These are phyloP conservation scores for Talaromyces funiculosus DNA, from an alignment of 2,329 filamentous ascomycete genomes.

Conservation along the genomic window DNA sequence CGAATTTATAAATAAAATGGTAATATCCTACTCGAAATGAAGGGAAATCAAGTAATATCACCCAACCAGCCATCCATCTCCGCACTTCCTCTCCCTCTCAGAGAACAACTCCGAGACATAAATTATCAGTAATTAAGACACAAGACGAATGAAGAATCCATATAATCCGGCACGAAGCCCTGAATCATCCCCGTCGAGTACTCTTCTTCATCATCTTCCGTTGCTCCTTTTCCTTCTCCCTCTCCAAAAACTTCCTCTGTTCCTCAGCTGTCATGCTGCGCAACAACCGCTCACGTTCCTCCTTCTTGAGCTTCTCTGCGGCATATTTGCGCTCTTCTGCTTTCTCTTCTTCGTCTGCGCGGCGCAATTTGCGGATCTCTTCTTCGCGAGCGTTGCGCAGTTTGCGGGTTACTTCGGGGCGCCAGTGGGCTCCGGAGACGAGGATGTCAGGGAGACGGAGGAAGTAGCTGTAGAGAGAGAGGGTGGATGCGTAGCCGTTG, in stretches of 20 bases:
- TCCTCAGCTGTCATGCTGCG: slow-evolving; percentile 72
- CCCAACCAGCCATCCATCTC: neutral
- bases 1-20: neutral
- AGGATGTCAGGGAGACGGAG: slow-evolving; percentile 79
- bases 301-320: slow-evolving; percentile 65
- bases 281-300: slow-evolving; percentile 79
- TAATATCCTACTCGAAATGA: slow-evolving; percentile 9
- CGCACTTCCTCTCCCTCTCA: neutral
- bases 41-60: neutral
- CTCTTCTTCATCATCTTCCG: slow-evolving; percentile 58
- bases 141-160: slow-evolving; percentile 1
- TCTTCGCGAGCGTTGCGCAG: slow-evolving; percentile 74
- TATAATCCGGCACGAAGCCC: neutral
- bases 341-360: slow-evolving; percentile 66
- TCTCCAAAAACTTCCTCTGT: slow-evolving; percentile 79
- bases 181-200: slow-evolving; percentile 11
- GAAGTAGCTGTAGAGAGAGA: slow-evolving; percentile 75
- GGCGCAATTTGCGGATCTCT: slow-evolving; percentile 71
- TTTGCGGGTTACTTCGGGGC: slow-evolving; percentile 82
- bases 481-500: slow-evolving; percentile 58
- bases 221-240: slow-evolving; percentile 69
- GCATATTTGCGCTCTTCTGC: slow-evolving; percentile 53
- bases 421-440: slow-evolving; percentile 72
- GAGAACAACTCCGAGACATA: neutral
- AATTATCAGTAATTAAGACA: slow-evolving; percentile 3